Base-by-base conservation (phyloP, 1,284 basidiomycete genomes). In the Ceratobasidium sp. region DNA sequence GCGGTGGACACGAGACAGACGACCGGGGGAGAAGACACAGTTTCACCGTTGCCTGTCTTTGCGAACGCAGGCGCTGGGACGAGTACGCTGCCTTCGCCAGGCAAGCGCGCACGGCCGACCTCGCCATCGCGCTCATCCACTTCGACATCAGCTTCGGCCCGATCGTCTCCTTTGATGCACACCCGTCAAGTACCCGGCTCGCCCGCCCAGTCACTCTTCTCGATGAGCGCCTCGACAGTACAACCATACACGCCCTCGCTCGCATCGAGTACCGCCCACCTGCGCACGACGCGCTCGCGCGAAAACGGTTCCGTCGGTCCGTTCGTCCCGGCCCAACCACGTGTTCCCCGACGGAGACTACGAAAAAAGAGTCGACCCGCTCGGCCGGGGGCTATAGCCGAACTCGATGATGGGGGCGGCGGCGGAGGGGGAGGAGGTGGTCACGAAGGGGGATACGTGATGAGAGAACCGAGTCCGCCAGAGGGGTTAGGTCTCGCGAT, bases 331-430 rank as follows among this genome's bases (percentile, higher is more conserved):
- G 73, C 73, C 46, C 73, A 75, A 38, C 73, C 73, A 20, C 46
- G 73, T 10, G 61, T 66, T 2, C 73, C 73, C 2, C 46, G 73
- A 26, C 61, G 73, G 15, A 26, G 73, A 23, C 20, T 75, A 28
- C 61, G 73, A 38, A 75, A 75, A 75, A 75, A 75, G 73, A 75
- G 73, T 28, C 44, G 73, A 23, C 73, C 73, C 15, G 73, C 73
- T 13, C 61, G 62, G 40, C 73, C 73, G 33, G 73, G 73, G 46
- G 73, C 65, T 44, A 75, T 75, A 15, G 73, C 61, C 48, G 73
- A 75, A 23, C 61, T 56, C 38, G 73, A 75, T 15, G 61, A 64
- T 46, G 6, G 20, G 3, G 42, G 61, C 17, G 61, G 61, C 2
- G 61, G 40, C 20, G 48, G 7, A 3, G 48, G 48, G 20, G 52